These are phyloP conservation scores for Arthrobotrys sphaeroides DNA, from an alignment of 2,329 filamentous ascomycete genomes.

Conservation along the genomic window DNA sequence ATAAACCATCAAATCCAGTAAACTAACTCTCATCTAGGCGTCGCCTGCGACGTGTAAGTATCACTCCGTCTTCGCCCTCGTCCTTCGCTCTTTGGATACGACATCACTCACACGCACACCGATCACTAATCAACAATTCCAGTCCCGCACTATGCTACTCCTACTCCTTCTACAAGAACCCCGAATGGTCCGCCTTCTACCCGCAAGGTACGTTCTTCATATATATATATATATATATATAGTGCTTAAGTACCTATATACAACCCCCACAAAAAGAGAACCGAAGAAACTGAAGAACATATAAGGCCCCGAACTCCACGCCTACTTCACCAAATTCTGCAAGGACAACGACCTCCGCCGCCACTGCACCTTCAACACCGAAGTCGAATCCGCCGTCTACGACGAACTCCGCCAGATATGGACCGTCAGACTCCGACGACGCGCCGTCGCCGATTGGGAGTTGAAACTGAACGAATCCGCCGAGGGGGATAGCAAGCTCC, in stretches of 20 bases:
- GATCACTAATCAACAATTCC: not conserved
- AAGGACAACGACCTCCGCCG: constrained; percentile 66
- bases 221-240: no score
- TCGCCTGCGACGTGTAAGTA: constrained; percentile 67
- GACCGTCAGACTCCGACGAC: constrained; percentile 66
- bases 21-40: constrained; percentile 54
- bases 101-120: no score
- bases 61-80: not conserved
- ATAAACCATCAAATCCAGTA: not conserved
- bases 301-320: constrained; percentile 64
- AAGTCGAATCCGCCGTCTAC: constrained; percentile 67
- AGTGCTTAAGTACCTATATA: no score
- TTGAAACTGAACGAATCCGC: constrained; percentile 63
- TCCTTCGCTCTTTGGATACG: not conserved
- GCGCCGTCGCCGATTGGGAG: constrained; percentile 68
- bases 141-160: constrained; percentile 69
- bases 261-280: not conserved
- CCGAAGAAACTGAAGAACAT: not conserved
- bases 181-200: constrained; percentile 65
- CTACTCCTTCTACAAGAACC: constrained; percentile 68
- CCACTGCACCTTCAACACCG: constrained; percentile 70
- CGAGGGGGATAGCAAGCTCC: constrained; percentile 58
- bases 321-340: constrained; percentile 68
- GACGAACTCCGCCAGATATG: constrained; percentile 67
- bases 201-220: constrained; percentile 60